Percentiles rank a stretch among this genome's conserved stretches.
phyloP scores from a whole-genome alignment of 306 rosid species.

The Albizia julibrissin region DNA sequence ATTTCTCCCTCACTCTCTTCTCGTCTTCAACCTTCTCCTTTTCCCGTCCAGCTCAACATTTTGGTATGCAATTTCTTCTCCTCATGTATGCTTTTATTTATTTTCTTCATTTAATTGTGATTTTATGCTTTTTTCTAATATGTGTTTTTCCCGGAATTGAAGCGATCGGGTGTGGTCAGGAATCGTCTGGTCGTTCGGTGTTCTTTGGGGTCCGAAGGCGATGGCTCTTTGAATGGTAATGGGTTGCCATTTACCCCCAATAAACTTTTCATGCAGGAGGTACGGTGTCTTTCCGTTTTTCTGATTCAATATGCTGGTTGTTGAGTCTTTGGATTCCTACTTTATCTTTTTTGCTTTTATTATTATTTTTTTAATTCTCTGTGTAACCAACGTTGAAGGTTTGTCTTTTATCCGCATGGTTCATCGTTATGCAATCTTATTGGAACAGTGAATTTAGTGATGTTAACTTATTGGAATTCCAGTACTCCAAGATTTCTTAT shows the following conservation, averaged over 20 bases:
- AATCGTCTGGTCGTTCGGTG: slow-evolving; percentile 55
- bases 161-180: slow-evolving; percentile 55
- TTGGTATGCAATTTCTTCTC: slow-evolving; percentile 43
- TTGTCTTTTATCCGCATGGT: slow-evolving; percentile 19
- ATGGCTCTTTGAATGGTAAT: slow-evolving; percentile 51
- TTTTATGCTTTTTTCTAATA: neutral
- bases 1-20: slow-evolving; percentile 55
- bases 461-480: slow-evolving; percentile 24
- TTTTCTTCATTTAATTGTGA: slow-evolving; percentile 3
- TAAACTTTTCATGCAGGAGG: slow-evolving; percentile 90
- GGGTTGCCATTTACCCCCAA: slow-evolving; percentile 68
- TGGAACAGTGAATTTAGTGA: slow-evolving; percentile 31
- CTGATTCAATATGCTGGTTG: neutral
- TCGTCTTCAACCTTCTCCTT: slow-evolving; percentile 46
- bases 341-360: neutral
- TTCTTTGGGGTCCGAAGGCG: slow-evolving; percentile 60
- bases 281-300: slow-evolving; percentile 30
- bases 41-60: slow-evolving; percentile 43
- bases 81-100: neutral
- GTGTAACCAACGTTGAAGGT: slow-evolving; percentile 1
- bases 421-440: slow-evolving; percentile 5
- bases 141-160: slow-evolving; percentile 48
- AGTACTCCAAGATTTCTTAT: slow-evolving; percentile 5
- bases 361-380: neutral
- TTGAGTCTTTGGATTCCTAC: slow-evolving; percentile 11